Evolutionary conservation across 805 yeast species (phyloP).

Genomic region (Lipomyces orientalis): DNA sequence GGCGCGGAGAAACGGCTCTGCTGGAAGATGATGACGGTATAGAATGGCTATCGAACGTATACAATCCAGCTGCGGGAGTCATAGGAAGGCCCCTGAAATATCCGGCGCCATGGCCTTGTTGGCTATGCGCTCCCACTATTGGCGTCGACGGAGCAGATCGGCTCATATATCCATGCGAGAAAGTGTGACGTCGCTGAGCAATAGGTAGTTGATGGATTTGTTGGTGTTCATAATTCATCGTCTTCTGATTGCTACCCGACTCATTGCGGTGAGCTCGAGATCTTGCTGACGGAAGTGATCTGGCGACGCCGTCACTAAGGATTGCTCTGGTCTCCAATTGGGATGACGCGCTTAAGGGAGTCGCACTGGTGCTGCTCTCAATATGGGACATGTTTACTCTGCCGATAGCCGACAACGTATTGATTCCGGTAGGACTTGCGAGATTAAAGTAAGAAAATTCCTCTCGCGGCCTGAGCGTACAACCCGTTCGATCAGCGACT

Average conservation of each 20-base stretch:
- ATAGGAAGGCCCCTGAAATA: not conserved
- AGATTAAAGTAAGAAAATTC: not conserved
- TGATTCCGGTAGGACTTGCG: not conserved
- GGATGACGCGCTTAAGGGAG: not conserved
- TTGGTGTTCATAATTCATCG: not conserved
- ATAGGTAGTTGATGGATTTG: not conserved
- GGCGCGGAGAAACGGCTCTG: not conserved
- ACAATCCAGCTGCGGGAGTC: not conserved
- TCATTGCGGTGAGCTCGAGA: not conserved
- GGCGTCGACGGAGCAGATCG: slow-evolving; percentile 1
- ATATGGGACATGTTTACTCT: not conserved
- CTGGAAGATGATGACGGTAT: not conserved
- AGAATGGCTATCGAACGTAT: not conserved
- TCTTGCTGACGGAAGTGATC: not conserved
- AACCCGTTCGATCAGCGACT: not conserved
- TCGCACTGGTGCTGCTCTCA: not conserved
- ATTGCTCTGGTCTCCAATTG: not conserved
- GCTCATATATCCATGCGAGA: not conserved
- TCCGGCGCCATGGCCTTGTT: not conserved
- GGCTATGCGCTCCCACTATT: not conserved
- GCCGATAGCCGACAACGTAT: not conserved
- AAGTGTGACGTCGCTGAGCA: not conserved
- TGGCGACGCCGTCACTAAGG: not conserved
- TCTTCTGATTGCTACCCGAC: not conserved
- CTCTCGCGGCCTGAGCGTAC: not conserved